Evolutionary conservation across 805 yeast genomes (phyloP).

Genomic region (Yarrowia alimentaria): DNA sequence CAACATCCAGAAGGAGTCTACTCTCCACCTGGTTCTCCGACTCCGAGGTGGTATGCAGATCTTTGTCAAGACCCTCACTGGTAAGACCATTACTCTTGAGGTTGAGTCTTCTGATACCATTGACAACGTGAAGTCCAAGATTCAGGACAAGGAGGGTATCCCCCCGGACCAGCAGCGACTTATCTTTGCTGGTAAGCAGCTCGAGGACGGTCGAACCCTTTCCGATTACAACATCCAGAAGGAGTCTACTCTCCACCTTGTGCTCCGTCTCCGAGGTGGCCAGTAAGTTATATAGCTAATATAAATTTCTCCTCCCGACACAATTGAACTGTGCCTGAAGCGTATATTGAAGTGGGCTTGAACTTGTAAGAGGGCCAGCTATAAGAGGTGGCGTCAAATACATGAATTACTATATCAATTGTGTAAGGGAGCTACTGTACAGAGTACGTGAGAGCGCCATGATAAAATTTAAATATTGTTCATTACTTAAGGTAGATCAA

Average conservation of each 20-base stretch:
- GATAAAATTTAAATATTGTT: too few relatives aligned
- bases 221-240: constrained; percentile 94
- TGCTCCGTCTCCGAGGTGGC: constrained; percentile 85
- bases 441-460: too few relatives aligned
- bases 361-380: too few relatives aligned
- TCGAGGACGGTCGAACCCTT: constrained; percentile 91
- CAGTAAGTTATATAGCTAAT: constrained; percentile 22
- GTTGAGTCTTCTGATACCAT: constrained; percentile 94
- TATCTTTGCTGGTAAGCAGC: constrained; percentile 93
- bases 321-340: too few relatives aligned
- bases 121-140: constrained; percentile 90
- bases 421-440: too few relatives aligned
- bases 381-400: too few relatives aligned
- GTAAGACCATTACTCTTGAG: constrained; percentile 84
- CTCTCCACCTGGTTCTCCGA: constrained; percentile 79
- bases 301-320: too few relatives aligned
- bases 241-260: constrained; percentile 84
- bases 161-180: constrained; percentile 96
- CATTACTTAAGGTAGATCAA: too few relatives aligned
- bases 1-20: constrained; percentile 94
- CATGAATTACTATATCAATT: too few relatives aligned
- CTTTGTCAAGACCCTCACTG: constrained; percentile 83
- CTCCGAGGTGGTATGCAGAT: constrained; percentile 83
- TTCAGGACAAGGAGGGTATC: constrained; percentile 94
- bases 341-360: too few relatives aligned